Evolutionary conservation across 83 land plant genomes (phyloP), one percentile per base, ranked within the genome.

Genomic region (Diphasiastrum complanatum): DNA sequence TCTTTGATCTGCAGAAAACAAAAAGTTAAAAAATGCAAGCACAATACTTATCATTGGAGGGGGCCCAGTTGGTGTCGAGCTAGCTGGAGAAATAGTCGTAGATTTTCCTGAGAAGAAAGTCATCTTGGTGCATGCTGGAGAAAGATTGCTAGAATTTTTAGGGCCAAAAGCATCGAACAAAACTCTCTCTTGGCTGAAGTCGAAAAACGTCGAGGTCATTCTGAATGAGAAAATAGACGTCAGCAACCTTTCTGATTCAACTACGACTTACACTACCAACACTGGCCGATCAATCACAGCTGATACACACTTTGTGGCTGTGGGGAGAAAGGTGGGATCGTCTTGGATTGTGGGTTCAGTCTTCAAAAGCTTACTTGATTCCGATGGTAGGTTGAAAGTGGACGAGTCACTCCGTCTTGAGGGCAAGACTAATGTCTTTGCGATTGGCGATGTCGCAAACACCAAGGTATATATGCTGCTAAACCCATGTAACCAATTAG

Each of bases 71-170:
- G 95, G 97, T 28, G 86, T 87, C 22, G 97, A 91, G 63, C 80
- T 91, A 6, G 95, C 90, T 1, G 97, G 78, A 45, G 97, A 91
- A 67, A 82, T 91, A 47, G 79, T 63, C 11, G 73, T 73, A 20
- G 97, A 84, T 59, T 91, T 77, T 49, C 97, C 97, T 5, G 71
- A 72, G 14, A 91, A 91, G 79, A 84, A 84, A 72, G 81, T 91
- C 25, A 78, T 71, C 5, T 36, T 91, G 45, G 85, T 84, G 36
- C 95, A 87, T 38, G 63, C 66, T 2, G 85, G 95, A 1, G 47
- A 79, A 5, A 78, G 95, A 37, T 59, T 91, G 28, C 34, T 91
- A 1, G 87, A 87, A 45, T 87, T 91, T 60, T 50, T 87, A 20
- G 89, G 93, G 0, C 59, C 75, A 28, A 82, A 76, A 49, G 97